These are phyloP conservation scores for Candida alai DNA, from an alignment of 805 yeast genomes.

Conservation along the genomic window DNA sequence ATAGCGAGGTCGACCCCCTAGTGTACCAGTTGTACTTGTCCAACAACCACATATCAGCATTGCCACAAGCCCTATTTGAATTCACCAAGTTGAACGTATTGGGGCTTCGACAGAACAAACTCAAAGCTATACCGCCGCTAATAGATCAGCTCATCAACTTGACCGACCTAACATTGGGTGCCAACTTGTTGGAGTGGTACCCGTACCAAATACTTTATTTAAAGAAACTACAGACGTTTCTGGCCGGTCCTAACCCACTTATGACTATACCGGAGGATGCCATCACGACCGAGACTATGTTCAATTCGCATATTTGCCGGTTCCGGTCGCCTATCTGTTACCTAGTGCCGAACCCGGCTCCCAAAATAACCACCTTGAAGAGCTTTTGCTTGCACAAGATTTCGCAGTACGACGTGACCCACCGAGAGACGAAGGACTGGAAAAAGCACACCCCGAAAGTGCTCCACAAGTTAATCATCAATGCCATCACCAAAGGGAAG, in stretches of 20 bases:
- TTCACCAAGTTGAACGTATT: slow-evolving; percentile 49
- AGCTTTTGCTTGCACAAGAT: slow-evolving; percentile 46
- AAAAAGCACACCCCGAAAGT: slow-evolving; percentile 42
- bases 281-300: slow-evolving; percentile 5
- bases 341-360: slow-evolving; percentile 12
- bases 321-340: slow-evolving; percentile 27
- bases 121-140: slow-evolving; percentile 46
- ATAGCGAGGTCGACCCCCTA: slow-evolving; percentile 13
- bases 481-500: slow-evolving; percentile 50
- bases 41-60: slow-evolving; percentile 43
- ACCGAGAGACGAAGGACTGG: slow-evolving; percentile 54
- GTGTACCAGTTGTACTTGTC: slow-evolving; percentile 47
- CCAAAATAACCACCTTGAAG: slow-evolving; percentile 42
- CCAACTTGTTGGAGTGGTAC: slow-evolving; percentile 47
- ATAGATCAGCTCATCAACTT: slow-evolving; percentile 39
- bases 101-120: slow-evolving; percentile 47
- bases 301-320: slow-evolving; percentile 20
- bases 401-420: slow-evolving; percentile 50
- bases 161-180: slow-evolving; percentile 49
- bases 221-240: slow-evolving; percentile 38
- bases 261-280: slow-evolving; percentile 25
- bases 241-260: slow-evolving; percentile 55
- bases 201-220: slow-evolving; percentile 53
- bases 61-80: slow-evolving; percentile 50
- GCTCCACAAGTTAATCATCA: slow-evolving; percentile 44